Base-by-base conservation (phyloP, 2,329 filamentous ascomycete species). In the Penicillium sp. region DNA sequence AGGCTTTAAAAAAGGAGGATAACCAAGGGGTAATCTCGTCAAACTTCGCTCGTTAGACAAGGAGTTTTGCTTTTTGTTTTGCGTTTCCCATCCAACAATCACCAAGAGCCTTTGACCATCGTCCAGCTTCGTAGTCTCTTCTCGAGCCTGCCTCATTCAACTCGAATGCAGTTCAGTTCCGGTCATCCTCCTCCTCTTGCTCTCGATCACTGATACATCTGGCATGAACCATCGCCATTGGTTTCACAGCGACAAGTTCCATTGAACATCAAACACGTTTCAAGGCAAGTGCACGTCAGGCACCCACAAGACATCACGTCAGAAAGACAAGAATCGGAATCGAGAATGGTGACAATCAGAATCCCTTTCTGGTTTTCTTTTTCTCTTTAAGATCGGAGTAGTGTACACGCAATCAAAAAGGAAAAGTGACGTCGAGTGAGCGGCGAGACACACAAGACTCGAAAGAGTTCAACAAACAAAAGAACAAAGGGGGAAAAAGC, bases 321-420 rank as follows among this genome's bases (percentile, higher is more conserved):
- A 54, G 35, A 27, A 58, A 53, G 50, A 60, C 53, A 54, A 54
- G 31, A 31, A 31, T 31, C 24, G 41, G 36, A 56, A 24, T 39
- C 49, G 14, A 50, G 24, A 55, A 55, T 59, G 22, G 43, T 46
- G 52, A 64, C 59, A 63, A 47, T 66, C 61, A 65, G 56, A 68
- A 60, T 66, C 66, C 61, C 63, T 59, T 66, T 57, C 54, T 56
- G 59, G 56, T 62, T 57, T 61, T 60, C 53, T 49, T 64, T 31
- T 6, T 46, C 61, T 54, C 60, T 71, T 72, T 74, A 69, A 73
- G 71, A 73, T 71, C 70, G 72, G 49, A 71, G 69, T 76, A 76
- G 66, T 75, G 69, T 76, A 76, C 74, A 76, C 70, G 71, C 67
- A 73, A 73, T 70, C 69, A 71, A 74, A 75, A 69, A 67, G 71